A percentile compares a stretch with the other conserved stretches of the same genome.
phyloP scores from a whole-genome alignment of 768 basidiomycete genomes.

The Leccinum variicolor region DNA sequence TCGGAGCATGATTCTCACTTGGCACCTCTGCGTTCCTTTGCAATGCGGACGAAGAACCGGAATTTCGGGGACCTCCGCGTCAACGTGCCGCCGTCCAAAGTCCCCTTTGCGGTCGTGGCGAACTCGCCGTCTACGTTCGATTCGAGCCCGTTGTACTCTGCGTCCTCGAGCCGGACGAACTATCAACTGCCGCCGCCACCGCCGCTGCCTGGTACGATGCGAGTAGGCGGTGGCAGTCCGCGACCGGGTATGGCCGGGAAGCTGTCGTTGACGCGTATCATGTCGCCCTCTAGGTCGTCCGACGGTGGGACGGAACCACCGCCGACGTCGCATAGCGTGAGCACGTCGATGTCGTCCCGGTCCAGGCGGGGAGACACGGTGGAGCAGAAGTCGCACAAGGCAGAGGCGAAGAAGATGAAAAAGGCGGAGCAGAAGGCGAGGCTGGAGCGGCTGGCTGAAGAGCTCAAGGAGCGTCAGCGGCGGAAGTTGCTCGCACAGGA shows the following conservation, averaged over 20 bases:
- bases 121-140: constrained; percentile 16
- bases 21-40: neutral
- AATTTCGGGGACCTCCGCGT: constrained; percentile 30
- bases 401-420: constrained; percentile 40
- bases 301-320: constrained; percentile 5
- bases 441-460: constrained; percentile 41
- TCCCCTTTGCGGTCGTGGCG: constrained; percentile 16
- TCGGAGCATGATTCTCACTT: constrained; percentile 21
- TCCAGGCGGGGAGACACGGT: constrained; percentile 26
- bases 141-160: neutral
- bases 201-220: neutral
- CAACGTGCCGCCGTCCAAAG: constrained; percentile 21
- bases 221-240: neutral
- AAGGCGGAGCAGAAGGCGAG: constrained; percentile 40
- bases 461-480: constrained; percentile 39
- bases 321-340: constrained; percentile 20
- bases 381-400: constrained; percentile 43
- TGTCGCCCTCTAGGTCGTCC: constrained; percentile 17
- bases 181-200: neutral
- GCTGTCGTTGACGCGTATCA: constrained; percentile 26
- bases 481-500: constrained; percentile 30
- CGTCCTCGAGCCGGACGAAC: neutral
- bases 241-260: constrained; percentile 15
- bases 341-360: neutral
- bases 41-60: constrained; percentile 23